A percentile compares a stretch with the other conserved stretches of the same genome.
phyloP scores from a whole-genome alignment of 1,284 basidiomycete species.

The Ceratobasidium sp. region DNA sequence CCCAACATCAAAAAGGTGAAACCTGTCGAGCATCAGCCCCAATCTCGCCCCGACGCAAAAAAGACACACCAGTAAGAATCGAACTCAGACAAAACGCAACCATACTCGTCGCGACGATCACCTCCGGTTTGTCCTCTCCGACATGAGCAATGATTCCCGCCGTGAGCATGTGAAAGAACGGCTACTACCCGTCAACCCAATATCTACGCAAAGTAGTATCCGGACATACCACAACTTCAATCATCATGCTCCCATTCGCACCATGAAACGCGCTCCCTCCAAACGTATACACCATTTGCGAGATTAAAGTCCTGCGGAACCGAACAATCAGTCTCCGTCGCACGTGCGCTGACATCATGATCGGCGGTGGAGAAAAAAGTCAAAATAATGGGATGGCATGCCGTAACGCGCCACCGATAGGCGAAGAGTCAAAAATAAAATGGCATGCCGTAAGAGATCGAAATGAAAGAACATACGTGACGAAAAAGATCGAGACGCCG shows the following conservation, averaged over 20 bases:
- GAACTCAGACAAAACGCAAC: slow-evolving; percentile 91
- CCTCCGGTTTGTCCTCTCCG: slow-evolving; percentile 76
- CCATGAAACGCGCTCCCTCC: slow-evolving; percentile 91
- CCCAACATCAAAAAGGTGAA: slow-evolving; percentile 91
- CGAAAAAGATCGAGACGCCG: slow-evolving; percentile 96
- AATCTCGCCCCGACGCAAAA: neutral
- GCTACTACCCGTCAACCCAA: slow-evolving; percentile 61
- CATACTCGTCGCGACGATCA: slow-evolving; percentile 91
- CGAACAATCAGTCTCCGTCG: neutral
- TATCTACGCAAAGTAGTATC: slow-evolving; percentile 9
- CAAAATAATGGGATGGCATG: neutral
- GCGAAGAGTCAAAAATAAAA: slow-evolving; percentile 37
- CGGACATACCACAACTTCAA: slow-evolving; percentile 87
- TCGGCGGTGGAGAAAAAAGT: slow-evolving; percentile 30
- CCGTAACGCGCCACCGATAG: slow-evolving; percentile 30
- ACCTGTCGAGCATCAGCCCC: slow-evolving; percentile 59
- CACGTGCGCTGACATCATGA: slow-evolving; percentile 33
- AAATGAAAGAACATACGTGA: slow-evolving; percentile 67
- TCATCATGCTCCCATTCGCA: slow-evolving; percentile 99
- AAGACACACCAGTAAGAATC: slow-evolving; percentile 82
- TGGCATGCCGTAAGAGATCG: neutral
- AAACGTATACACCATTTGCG: slow-evolving; percentile 88
- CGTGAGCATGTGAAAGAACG: slow-evolving; percentile 95
- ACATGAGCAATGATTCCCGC: slow-evolving; percentile 80
- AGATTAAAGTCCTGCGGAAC: slow-evolving; percentile 70